Evolutionary conservation across 1,284 basidiomycete species (phyloP), one percentile per base, ranked within the genome.

Genomic region (Ceratobasidium sp.): DNA sequence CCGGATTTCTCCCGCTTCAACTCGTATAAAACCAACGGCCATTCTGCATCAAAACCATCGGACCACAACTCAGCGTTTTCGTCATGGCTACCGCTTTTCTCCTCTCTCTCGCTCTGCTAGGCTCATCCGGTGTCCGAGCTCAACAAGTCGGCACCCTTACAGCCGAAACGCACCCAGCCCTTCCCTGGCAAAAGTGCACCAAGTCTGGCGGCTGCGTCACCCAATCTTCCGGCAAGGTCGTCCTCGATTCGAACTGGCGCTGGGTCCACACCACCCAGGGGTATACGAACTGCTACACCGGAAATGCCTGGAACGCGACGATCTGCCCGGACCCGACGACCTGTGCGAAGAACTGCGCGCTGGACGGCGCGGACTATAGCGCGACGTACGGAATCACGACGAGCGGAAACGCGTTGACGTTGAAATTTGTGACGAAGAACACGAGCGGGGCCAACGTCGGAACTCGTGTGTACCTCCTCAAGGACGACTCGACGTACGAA

Each of bases 301-400:
- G 86, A 16, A 74, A 74, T 58, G 21, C 50, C 8, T 75, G 74
- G 74, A 43, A 67, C 50, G 13, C 52, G n/a, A 52, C 82, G 2
- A 76, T 86, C 62, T 88, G 87, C 78, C 83, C 87, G 41, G 84
- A 86, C 76, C 77, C 79, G 21, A 78, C 77, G 7, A 85, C 84
- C 21, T 81, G 86, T 78, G 84, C 84, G 6, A 71, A 78, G 28
- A 86, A 87, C 81, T 88, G 87, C 76, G 87, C 86, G 28, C 80
- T 88, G 73, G 87, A 88, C 74, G 87, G 87, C 74, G 87, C 87
- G 18, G 85, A 87, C 79, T 88, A 89, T 79, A 47, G 79, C 9
- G 82, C 78, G 75, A 84, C 83, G 38, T 85, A 84, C 76, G 84
- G 84, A 76, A 82, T 87, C 79, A 84, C 83, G 46, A 80, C 85